Evolutionary conservation across 2,329 filamentous ascomycete species (phyloP), one percentile per base, ranked within the genome.

Genomic region (Catunica adiposa): DNA sequence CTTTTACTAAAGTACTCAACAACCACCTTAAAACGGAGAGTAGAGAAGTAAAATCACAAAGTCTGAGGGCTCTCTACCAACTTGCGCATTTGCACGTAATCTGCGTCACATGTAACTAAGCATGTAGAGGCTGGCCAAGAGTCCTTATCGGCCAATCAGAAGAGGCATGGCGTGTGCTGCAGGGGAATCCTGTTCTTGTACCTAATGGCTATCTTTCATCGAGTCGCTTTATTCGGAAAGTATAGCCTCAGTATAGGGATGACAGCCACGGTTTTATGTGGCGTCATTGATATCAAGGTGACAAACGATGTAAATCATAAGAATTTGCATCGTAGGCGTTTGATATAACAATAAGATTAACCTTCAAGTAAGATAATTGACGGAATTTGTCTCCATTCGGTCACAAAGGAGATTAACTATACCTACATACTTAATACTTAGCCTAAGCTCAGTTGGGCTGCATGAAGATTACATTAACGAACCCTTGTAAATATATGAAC

Each of bases 131-230:
- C 44, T 48, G 23, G 22, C 44, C 23, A 48, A 26, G 44, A 48
- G 22, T 14, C 37, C 47, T 56, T 52, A 56, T 56, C 54, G n/a
- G 46, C 54, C 47, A 56, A 56, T 56, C 46, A 56, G 37, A 44
- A 44, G 38, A 14, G 15, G 42, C 42, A 47, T 42, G n/a, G 53
- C 42, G 53, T 48, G 3, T 11, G n/a, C 42, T 55, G 53, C 53
- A 54, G 53, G 53, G 53, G 46, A 22, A 17, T 51, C 23, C 34
- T 17, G 8, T 34, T n/a, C n/a, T n/a, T n/a, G n/a, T n/a, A n/a
- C 29, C 29, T 34, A 34, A 5, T 34, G 29, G 8, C 20, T 25
- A 2, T 29, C 11, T 11, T 48, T 14, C 22, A 23, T 26, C 9
- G 26, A 11, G 11, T 48, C 23, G 11, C 23, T 22, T 3, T 2